Percentiles rank a stretch among this genome's conserved stretches.
Evolutionary conservation across 1,284 basidiomycete genomes (phyloP).

Genomic region (Heterobasidion occidentale): DNA sequence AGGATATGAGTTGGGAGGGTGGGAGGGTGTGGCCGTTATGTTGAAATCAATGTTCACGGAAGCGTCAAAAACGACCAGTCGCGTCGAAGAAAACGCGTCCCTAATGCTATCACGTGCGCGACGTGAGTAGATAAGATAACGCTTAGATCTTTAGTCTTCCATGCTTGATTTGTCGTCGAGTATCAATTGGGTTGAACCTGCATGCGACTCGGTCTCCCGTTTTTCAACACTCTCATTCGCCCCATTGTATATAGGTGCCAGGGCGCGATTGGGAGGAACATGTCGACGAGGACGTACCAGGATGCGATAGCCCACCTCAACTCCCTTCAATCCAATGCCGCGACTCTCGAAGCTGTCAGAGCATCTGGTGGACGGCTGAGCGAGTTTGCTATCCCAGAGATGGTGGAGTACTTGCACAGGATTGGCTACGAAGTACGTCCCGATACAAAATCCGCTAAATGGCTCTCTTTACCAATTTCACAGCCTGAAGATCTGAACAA

Average conservation of each 20-base stretch:
- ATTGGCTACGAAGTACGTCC: constrained; percentile 78
- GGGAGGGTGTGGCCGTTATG: no score
- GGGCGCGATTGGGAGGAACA: constrained; percentile 16
- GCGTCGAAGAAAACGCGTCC: neutral
- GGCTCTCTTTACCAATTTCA: neutral
- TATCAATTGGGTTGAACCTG: neutral
- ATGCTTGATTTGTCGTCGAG: neutral
- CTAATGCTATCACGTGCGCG: neutral
- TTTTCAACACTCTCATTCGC: neutral
- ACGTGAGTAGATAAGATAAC: neutral
- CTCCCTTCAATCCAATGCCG: constrained; percentile 91
- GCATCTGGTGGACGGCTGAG: constrained; percentile 68
- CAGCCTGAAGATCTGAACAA: constrained; percentile 80
- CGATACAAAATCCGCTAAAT: constrained; percentile 4
- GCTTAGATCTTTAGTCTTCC: no score
- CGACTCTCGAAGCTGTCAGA: constrained; percentile 78
- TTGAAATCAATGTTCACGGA: no score
- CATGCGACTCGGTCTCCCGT: neutral
- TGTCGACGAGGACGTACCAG: constrained; percentile 54
- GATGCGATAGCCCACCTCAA: constrained; percentile 89
- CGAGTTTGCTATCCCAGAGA: constrained; percentile 78
- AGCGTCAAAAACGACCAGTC: no score
- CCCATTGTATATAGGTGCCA: neutral
- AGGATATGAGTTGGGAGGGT: neutral
- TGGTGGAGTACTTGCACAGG: constrained; percentile 82